Conservation (phyloP, 371 early-diverging fungal genomes). For the Rhizopus delemar region DNA sequence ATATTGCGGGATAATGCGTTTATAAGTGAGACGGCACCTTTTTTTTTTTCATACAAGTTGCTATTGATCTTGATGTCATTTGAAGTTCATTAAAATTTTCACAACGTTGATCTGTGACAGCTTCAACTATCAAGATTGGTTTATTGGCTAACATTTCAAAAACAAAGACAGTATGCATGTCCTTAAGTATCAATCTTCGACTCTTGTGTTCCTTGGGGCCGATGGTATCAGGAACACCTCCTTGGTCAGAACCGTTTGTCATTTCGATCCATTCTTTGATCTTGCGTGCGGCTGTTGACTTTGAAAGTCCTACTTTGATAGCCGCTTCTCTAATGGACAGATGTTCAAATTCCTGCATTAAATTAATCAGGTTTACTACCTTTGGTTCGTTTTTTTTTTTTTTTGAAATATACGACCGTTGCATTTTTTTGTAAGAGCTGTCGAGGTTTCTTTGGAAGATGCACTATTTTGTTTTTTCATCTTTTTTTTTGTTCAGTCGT, state of each 20-base stretch:
- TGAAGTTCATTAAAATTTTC: conserved; percentile 9
- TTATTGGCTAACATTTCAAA: conserved; percentile 8
- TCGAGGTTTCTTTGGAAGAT: conserved; percentile 1
- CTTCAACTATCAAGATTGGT: conserved; percentile 15
- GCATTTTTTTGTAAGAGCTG: not conserved
- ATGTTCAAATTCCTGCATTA: conserved; percentile 11
- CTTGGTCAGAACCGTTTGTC: conserved; percentile 6
- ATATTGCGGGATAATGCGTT: conserved; percentile 6
- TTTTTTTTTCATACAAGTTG: conserved; percentile 9
- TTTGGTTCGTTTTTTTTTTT: conserved; percentile 14
- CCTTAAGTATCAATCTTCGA: conserved; percentile 1
- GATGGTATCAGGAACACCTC: conserved; percentile 5
- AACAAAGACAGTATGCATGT: conserved; percentile 9
- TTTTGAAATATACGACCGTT: conserved; percentile 4
- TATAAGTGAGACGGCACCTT: conserved; percentile 8
- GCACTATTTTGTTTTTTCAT: conserved; percentile 2
- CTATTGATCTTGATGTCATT: conserved; percentile 5
- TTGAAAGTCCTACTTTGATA: conserved; percentile 4
- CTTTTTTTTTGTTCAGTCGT: conserved; percentile 1
- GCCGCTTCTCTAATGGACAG: conserved; percentile 13
- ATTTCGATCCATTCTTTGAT: conserved; percentile 11
- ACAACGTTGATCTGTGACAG: conserved; percentile 14
- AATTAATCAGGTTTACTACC: conserved; percentile 11
- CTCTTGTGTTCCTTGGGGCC: conserved; percentile 1
- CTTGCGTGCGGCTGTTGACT: conserved; percentile 12